A percentile compares a stretch with the other conserved stretches of the same genome.
phyloP scores from a whole-genome alignment of 306 rosid genomes.

The Cicer arietinum region DNA sequence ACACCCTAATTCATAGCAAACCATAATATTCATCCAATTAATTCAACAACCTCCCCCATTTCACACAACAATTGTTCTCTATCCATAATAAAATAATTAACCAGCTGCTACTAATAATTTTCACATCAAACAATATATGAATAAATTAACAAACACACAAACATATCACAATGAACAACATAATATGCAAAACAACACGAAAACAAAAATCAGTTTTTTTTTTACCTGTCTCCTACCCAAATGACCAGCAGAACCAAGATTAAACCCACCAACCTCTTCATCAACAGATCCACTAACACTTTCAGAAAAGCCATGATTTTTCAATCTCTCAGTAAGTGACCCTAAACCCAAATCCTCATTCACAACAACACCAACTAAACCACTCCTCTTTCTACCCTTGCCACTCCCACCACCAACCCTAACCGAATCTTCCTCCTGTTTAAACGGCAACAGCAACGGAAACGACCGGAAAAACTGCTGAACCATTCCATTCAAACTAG shows the following conservation, averaged over 20 bases:
- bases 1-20: background rate
- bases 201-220: background rate
- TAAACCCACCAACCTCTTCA: constrained; percentile 71
- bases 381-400: constrained; percentile 58
- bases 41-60: constrained; percentile 6
- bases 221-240: constrained; percentile 88
- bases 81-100: background rate
- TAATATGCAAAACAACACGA: background rate
- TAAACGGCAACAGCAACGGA: constrained; percentile 78
- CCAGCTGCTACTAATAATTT: background rate
- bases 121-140: constrained; percentile 18
- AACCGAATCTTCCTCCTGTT: constrained; percentile 59
- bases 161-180: background rate
- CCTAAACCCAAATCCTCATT: constrained; percentile 70
- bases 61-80: background rate
- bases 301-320: constrained; percentile 65
- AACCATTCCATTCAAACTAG: constrained; percentile 88
- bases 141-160: constrained; percentile 12
- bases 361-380: constrained; percentile 50
- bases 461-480: constrained; percentile 86
- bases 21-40: background rate
- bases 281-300: constrained; percentile 62
- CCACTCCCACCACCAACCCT: constrained; percentile 46
- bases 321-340: constrained; percentile 59
- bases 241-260: constrained; percentile 66